Base-by-base conservation (phyloP, 2,329 filamentous ascomycete genomes). In the Chaetomium sp. region DNA sequence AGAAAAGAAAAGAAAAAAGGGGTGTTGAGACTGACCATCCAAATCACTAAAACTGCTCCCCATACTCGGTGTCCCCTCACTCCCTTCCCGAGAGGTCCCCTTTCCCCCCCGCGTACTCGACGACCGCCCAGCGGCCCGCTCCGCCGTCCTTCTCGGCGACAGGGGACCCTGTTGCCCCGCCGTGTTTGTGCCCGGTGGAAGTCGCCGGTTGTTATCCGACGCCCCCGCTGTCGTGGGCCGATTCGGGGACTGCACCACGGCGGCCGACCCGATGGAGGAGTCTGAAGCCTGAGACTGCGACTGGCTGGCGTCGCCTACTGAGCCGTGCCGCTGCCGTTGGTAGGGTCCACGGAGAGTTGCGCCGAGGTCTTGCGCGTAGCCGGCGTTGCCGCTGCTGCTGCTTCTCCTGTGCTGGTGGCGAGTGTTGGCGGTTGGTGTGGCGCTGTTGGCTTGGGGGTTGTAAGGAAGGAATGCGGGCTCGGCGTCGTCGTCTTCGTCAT, bases 11-110 rank as follows among this genome's bases (percentile, higher is more conserved):
- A 6, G 14, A 44, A 49, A 44, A 51, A 9, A 56, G 32, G 19
- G 19, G 10, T 8, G 40, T 8, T 38, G 12, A 38, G 11, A 63
- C 69, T 57, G 74, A 82, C 87, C 88, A 68, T 92, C 89, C 44
- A 95, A 77, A 72, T 94, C 89, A 70, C 88, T 92, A 65, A 90
- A 94, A 64, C 88, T 91, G 68, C 88, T 92, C 1, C 88, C 87
- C 84, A 91, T 90, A 64, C 87, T 90, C 1, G 86, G 87, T 11
- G 85, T 86, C 11, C 86, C 86, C 59, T 90, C 86, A 65, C 86
- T 89, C 10, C 81, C 82, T 59, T 87, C 84, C 10, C 78, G 76
- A 1, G 79, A 80, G 46, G 74, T 70, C 0, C 74, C 76, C 63
- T 78, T 77, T 34, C 72, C 74, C 57, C 78, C 79, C 7, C 71